Conservation (phyloP, 2,329 filamentous ascomycete genomes). For the Calonectria hongkongensis region DNA sequence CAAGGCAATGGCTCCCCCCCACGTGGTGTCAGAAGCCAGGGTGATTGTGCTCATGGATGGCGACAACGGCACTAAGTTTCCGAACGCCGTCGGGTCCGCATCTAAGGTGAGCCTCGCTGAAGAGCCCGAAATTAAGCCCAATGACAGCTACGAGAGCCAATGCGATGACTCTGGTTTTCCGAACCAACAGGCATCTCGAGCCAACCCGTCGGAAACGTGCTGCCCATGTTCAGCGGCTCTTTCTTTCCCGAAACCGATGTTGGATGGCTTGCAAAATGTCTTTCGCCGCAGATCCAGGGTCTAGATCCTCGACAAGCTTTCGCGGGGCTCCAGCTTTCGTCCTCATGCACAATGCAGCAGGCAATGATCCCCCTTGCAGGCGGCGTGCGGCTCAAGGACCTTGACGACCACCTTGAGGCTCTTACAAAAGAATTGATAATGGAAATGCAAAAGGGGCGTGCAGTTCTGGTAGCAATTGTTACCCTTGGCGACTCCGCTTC, state of each 20-base stretch:
- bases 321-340: slow-evolving; percentile 55
- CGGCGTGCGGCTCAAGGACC: slow-evolving; percentile 49
- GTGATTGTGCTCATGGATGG: slow-evolving; percentile 35
- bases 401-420: slow-evolving; percentile 28
- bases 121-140: slow-evolving; percentile 36
- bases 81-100: slow-evolving; percentile 38
- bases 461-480: slow-evolving; percentile 15
- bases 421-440: slow-evolving; percentile 26
- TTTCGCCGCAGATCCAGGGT: slow-evolving; percentile 50
- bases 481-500: slow-evolving; percentile 24
- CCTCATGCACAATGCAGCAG: slow-evolving; percentile 50
- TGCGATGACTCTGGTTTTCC: background rate
- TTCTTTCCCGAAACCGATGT: slow-evolving; percentile 31
- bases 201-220: slow-evolving; percentile 28
- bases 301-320: slow-evolving; percentile 52
- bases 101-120: slow-evolving; percentile 11
- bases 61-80: slow-evolving; percentile 35
- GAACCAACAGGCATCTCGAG: slow-evolving; percentile 15
- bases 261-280: slow-evolving; percentile 45
- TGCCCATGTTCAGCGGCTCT: slow-evolving; percentile 25
- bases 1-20: slow-evolving; percentile 45
- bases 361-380: slow-evolving; percentile 53
- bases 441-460: slow-evolving; percentile 18
- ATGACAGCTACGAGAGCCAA: slow-evolving; percentile 12
- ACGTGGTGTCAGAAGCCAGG: slow-evolving; percentile 49